Evolutionary conservation across 352 stramenopile genomes (phyloP), one percentile per base, ranked within the genome.

Genomic region (Pythium folliculosum): DNA sequence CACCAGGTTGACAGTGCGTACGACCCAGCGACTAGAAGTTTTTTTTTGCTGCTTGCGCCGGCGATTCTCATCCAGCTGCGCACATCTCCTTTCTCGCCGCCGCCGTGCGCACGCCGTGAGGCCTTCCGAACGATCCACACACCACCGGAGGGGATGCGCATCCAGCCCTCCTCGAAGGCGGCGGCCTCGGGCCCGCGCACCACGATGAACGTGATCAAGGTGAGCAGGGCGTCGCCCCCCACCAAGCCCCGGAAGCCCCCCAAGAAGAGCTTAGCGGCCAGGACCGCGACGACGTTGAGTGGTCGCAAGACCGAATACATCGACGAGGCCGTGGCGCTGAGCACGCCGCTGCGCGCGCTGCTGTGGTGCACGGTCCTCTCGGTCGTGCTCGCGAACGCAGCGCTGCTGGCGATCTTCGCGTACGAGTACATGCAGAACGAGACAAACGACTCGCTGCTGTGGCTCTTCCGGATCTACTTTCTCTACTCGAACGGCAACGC

Each of bases 401-500:
- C 25, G 23, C 44, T 64, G 43, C 57, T 64, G 4, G 32, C 14
- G 22, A 10, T 55, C 5, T 54, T 56, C 16, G 57, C 57, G 17
- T 5, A 32, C 30, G 16, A 30, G 17, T 64, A 64, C 44, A 14
- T 14, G 25, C 57, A 64, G 45, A 54, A 64, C 45, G 57, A 64
- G n/a, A 45, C 4, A 3, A 35, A 35, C 44, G 45, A 64, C 21
- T 64, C 57, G 44, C 25, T 64, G 0, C 19, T 64, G 6, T 64
- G 57, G 57, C 25, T 55, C 16, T 56, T 54, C 19, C 57, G 57
- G 2, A 6, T 48, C 44, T 56, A 43, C 44, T 64, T 56, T 30
- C 32, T 64, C 27, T 55, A 25, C 44, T 64, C 43, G 10, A 22
- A 64, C 6, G 45, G 44, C 43, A 55, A 56, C 57, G 25, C 17